phyloP scores from a whole-genome alignment of 805 yeast species.

The Candida glaebosa region DNA sequence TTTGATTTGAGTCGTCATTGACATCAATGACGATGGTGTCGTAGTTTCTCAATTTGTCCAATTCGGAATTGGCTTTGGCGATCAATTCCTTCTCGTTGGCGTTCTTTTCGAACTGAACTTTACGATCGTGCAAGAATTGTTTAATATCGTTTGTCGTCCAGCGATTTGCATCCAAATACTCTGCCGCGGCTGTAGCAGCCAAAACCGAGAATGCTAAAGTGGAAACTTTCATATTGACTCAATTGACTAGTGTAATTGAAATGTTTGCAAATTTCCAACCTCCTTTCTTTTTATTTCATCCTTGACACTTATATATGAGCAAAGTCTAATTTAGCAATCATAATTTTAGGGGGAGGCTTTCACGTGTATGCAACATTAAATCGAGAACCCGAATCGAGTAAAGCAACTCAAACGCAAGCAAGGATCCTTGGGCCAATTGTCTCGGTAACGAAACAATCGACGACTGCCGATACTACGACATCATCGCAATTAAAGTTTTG shows the following conservation, averaged over 20 bases:
- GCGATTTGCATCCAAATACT: slow-evolving; percentile 3
- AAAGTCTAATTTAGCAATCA: background rate
- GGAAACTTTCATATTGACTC: slow-evolving; percentile 1
- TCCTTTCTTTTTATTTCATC: background rate
- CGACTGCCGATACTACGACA: background rate
- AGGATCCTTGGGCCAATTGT: background rate
- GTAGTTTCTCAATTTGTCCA: slow-evolving; percentile 15
- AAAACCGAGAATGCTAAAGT: background rate
- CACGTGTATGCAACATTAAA: background rate
- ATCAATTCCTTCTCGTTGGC: slow-evolving; percentile 19
- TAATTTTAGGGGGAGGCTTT: background rate
- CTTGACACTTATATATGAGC: background rate
- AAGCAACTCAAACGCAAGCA: background rate
- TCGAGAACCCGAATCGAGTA: background rate
- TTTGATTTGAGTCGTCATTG: slow-evolving; percentile 12
- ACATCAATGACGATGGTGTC: slow-evolving; percentile 8
- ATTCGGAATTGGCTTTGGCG: slow-evolving; percentile 23
- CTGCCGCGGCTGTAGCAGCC: slow-evolving; percentile 3
- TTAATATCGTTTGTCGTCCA: slow-evolving; percentile 21
- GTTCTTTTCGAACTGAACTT: slow-evolving; percentile 18
- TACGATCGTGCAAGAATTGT: slow-evolving; percentile 26
- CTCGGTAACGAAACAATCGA: background rate
- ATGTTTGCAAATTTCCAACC: background rate
- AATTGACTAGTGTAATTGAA: background rate
- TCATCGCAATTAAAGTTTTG: background rate